Conservation (phyloP, 441 rosid genomes). For the Sinapis alba region DNA sequence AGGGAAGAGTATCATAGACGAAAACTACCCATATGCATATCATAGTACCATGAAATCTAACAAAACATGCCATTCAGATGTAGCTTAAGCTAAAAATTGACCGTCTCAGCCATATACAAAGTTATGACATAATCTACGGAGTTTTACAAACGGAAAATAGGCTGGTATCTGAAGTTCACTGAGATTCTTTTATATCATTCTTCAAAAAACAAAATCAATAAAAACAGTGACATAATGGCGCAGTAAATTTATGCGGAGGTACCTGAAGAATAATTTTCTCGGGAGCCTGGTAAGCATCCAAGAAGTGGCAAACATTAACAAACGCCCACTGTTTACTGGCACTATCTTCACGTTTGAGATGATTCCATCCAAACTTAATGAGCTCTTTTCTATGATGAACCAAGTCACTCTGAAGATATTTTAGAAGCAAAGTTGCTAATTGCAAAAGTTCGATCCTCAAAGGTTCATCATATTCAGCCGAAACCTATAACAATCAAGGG, state of each 20-base stretch:
- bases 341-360: constrained; percentile 99
- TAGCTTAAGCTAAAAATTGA: constrained; percentile 22
- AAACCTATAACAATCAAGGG: constrained; percentile 50
- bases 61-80: constrained; percentile 25
- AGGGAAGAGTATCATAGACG: constrained; percentile 5
- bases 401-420: constrained; percentile 94
- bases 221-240: constrained; percentile 4
- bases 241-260: constrained; percentile 15
- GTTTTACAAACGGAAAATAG: constrained; percentile 5
- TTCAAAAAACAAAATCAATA: constrained; percentile 10
- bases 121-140: constrained; percentile 11
- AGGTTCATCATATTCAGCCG: constrained; percentile 98
- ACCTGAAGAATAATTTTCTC: constrained; percentile 99
- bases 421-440: constrained; percentile 96
- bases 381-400: constrained; percentile 98
- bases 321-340: constrained; percentile 99
- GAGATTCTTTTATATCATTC: constrained; percentile 7
- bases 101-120: constrained; percentile 11
- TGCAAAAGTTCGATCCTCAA: constrained; percentile 99
- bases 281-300: constrained; percentile 99
- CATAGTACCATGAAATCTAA: constrained; percentile 23
- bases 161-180: constrained; percentile 13
- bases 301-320: constrained; percentile 99
- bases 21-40: constrained; percentile 16
- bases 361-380: constrained; percentile 99